Base-by-base conservation (phyloP, 2,329 filamentous ascomycete species). In the Aspergillus neoniger region DNA sequence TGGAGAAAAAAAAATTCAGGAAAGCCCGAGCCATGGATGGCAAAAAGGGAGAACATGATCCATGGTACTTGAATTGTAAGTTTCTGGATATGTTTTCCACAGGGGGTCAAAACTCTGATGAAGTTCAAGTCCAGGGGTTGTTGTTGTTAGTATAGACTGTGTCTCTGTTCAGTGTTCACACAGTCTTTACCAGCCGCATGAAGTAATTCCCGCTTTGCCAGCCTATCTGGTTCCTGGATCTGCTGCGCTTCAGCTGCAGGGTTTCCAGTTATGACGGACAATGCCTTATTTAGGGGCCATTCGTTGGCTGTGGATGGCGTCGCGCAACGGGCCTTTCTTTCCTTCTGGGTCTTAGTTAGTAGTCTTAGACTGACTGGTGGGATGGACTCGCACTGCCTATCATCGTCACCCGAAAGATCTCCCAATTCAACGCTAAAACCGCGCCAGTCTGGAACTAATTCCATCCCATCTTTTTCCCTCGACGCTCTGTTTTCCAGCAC, bases 221-320 rank as follows among this genome's bases (percentile, higher is more conserved):
- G 41, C 41, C 41, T 36, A 25, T 17, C 32, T 53, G 51, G 53
- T 55, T 55, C 53, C 53, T 55, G 53, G 28, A 55, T 55, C 36
- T 19, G 41, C 41, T 44, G 41, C 19, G 41, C n/a, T 44, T 21
- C 10, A 44, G 53, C 53, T 32, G 53, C 53, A 43, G 53, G 51
- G 51, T 41, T 53, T 53, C 23, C 5, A 23, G 23, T 28, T 28
- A 41, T 41, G 51, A 23, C 39, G 32, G 51, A n/a, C 32, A 41
- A 53, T 15, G 41, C 30, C 51, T 38, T 19, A 36, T 23, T 49
- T 52, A 23, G 23, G 28, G 19, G 17, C 50, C 21, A 17, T 21
- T 52, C 21, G 17, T 52, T 39, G n/a, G 7, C 19, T 17, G 39
- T 39, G n/a, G 7, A 10, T 10, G 39, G 15, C 15, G 10, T 23